Percentiles rank a stretch among this genome's conserved stretches.
These are phyloP conservation scores for Tetracladium maxilliforme DNA, from an alignment of 2,329 filamentous ascomycete species.

Conservation along the genomic window DNA sequence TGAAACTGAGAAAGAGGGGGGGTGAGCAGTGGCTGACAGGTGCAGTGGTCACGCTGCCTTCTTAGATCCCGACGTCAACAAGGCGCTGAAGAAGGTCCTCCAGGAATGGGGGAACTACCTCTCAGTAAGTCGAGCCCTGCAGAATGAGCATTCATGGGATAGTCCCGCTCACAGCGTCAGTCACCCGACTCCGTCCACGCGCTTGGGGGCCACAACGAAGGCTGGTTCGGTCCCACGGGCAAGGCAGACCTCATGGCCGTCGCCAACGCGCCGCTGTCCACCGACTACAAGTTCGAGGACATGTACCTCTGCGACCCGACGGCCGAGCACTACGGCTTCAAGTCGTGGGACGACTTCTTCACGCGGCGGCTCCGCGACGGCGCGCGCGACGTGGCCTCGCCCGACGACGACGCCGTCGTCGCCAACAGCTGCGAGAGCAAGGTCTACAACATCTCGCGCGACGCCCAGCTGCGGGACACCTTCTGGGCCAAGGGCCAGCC, in stretches of 20 bases:
- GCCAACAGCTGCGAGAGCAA: slow-evolving; percentile 51
- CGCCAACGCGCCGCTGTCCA: slow-evolving; percentile 28
- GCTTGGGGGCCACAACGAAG: slow-evolving; percentile 23
- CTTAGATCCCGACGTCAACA: slow-evolving; percentile 37
- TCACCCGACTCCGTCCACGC: slow-evolving; percentile 38
- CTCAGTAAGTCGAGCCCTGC: slow-evolving; percentile 18
- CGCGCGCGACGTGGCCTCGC: slow-evolving; percentile 40
- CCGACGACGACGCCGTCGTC: slow-evolving; percentile 37
- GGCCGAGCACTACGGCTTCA: slow-evolving; percentile 40
- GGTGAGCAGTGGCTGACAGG: no score
- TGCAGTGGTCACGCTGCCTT: slow-evolving; percentile 34
- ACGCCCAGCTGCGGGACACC: slow-evolving; percentile 37
- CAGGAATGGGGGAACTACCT: slow-evolving; percentile 43
- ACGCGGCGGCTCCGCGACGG: slow-evolving; percentile 38
- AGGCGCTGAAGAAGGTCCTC: slow-evolving; percentile 34
- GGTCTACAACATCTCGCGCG: slow-evolving; percentile 32
- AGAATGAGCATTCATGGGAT: neutral
- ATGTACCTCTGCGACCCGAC: slow-evolving; percentile 44
- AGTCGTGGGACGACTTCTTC: slow-evolving; percentile 60
- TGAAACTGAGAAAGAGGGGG: no score
- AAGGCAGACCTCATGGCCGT: slow-evolving; percentile 31
- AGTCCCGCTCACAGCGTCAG: slow-evolving; percentile 8
- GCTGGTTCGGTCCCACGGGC: slow-evolving; percentile 40
- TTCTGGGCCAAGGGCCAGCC: slow-evolving; percentile 60
- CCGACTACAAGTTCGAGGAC: slow-evolving; percentile 35